Percentiles rank a stretch among this genome's conserved stretches.
Evolutionary conservation across 371 early-diverging fungal species (phyloP).

Genomic region (Lichtheimia corymbifera): DNA sequence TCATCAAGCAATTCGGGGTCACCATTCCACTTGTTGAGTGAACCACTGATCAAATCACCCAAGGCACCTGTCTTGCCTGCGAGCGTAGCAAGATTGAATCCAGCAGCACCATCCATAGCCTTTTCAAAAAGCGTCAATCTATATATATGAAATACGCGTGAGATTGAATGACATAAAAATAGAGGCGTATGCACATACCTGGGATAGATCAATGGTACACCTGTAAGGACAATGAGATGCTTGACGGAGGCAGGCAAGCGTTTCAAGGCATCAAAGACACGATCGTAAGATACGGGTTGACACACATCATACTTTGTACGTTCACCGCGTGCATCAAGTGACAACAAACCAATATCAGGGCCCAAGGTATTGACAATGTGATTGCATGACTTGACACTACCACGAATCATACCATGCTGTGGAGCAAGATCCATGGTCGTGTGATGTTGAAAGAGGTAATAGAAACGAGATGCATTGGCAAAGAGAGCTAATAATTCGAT

Average conservation of each 20-base stretch:
- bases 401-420: constrained; percentile 55
- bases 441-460: constrained; percentile 85
- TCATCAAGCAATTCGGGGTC: constrained; percentile 85
- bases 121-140: constrained; percentile 68
- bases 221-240: constrained; percentile 71
- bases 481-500: constrained; percentile 21
- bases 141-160: neutral
- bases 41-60: constrained; percentile 41
- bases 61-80: constrained; percentile 40
- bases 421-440: constrained; percentile 62
- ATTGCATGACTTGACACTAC: constrained; percentile 23
- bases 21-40: constrained; percentile 66
- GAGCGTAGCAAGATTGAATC: constrained; percentile 35
- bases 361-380: constrained; percentile 62
- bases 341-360: constrained; percentile 63
- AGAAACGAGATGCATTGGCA: constrained; percentile 72
- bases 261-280: constrained; percentile 56
- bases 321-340: constrained; percentile 81
- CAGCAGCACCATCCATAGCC: constrained; percentile 50
- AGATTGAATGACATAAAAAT: neutral
- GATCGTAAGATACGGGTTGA: constrained; percentile 62
- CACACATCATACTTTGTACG: constrained; percentile 68
- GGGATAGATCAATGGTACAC: constrained; percentile 80
- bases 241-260: constrained; percentile 45
- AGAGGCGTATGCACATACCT: constrained; percentile 2